Percentiles rank a stretch among this genome's conserved stretches.
Conservation (phyloP, 140 eudicot genomes). For the Senecio squalidus region DNA sequence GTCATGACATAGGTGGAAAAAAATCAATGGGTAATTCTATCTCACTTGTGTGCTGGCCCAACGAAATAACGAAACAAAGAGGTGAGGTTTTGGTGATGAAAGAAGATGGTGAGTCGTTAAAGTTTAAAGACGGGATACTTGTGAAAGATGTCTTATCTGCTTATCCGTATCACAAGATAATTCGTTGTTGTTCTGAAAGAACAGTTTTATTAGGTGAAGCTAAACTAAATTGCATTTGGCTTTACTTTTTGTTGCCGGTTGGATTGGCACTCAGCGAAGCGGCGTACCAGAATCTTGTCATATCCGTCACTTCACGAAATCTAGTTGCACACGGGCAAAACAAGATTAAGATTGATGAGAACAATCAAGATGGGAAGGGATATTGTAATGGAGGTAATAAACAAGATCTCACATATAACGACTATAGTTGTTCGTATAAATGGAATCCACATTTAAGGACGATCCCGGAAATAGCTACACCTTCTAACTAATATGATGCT, state of each 20-base stretch:
- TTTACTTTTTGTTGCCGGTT: slow-evolving; percentile 40
- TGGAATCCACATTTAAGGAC: slow-evolving; percentile 40
- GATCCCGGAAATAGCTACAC: slow-evolving; percentile 43
- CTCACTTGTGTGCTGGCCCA: slow-evolving; percentile 22
- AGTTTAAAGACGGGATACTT: slow-evolving; percentile 29
- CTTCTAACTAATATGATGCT: slow-evolving; percentile 15
- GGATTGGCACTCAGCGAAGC: slow-evolving; percentile 30
- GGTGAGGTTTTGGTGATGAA: slow-evolving; percentile 29
- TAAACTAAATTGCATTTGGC: slow-evolving; percentile 29
- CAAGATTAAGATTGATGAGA: background rate
- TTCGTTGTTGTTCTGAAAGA: slow-evolving; percentile 27
- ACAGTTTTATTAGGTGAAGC: slow-evolving; percentile 5
- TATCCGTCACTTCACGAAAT: slow-evolving; percentile 10
- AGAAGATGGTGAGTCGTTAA: slow-evolving; percentile 31
- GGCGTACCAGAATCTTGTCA: slow-evolving; percentile 22
- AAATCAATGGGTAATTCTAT: slow-evolving; percentile 28
- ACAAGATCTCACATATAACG: background rate
- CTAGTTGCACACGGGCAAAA: background rate
- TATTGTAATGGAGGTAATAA: background rate
- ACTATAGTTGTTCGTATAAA: slow-evolving; percentile 14
- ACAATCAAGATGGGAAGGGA: background rate
- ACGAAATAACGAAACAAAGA: slow-evolving; percentile 17
- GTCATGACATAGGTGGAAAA: background rate
- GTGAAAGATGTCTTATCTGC: slow-evolving; percentile 24
- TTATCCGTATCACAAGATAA: slow-evolving; percentile 33